phyloP scores from a whole-genome alignment of 148 eudicot species.

The Arctostaphylos glauca region DNA sequence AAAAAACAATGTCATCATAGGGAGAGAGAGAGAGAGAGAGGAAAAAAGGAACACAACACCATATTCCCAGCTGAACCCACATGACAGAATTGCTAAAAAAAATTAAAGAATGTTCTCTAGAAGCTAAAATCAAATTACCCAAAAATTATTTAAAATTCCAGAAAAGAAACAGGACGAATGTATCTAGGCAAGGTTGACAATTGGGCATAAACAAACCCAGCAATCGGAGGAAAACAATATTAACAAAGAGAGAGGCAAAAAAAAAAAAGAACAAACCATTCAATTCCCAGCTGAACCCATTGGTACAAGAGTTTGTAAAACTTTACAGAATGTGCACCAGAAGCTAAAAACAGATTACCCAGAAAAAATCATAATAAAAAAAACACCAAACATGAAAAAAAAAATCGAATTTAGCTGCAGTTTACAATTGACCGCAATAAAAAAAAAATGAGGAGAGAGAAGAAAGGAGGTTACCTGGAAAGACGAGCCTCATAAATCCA shows the following conservation, averaged over 20 bases:
- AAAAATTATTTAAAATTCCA: no score
- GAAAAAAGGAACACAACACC: not conserved
- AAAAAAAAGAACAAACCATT: no score
- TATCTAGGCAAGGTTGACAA: no score
- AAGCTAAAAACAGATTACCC: not conserved
- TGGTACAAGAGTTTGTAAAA: no score
- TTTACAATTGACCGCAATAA: not conserved
- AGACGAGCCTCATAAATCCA: not conserved
- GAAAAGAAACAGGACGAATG: no score
- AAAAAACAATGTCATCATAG: not conserved
- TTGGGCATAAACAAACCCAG: no score
- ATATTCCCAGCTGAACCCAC: conserved; percentile 4
- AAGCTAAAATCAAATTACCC: no score
- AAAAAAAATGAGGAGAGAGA: conserved; percentile 1
- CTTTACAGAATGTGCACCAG: no score
- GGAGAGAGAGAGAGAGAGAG: not conserved
- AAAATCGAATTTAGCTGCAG: not conserved
- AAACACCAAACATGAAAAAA: not conserved
- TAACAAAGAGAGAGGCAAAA: no score
- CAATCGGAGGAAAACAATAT: no score
- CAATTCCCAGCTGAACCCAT: no score
- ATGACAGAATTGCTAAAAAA: not conserved
- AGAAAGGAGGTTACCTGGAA: not conserved
- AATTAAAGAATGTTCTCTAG: not conserved
- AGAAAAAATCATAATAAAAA: not conserved